A percentile compares a stretch with the other conserved stretches of the same genome.
phyloP scores from a whole-genome alignment of 495 filamentous ascomycete genomes.

The Penicillium mononematosum region DNA sequence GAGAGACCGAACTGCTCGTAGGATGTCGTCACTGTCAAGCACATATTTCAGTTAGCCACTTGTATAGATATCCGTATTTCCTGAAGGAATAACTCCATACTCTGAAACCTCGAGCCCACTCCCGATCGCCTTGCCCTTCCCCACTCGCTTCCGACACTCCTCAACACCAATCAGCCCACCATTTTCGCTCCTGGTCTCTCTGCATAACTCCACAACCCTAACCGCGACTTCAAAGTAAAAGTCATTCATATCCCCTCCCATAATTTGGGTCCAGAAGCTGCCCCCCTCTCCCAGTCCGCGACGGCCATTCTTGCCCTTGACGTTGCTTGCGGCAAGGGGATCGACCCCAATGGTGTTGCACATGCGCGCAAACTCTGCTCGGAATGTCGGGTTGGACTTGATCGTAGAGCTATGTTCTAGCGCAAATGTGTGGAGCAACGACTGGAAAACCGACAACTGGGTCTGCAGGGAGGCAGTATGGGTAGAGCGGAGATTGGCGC shows the following conservation, averaged over 20 bases:
- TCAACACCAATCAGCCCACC: slow-evolving; percentile 83
- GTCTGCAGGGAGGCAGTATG: slow-evolving; percentile 82
- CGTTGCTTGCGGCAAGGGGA: slow-evolving; percentile 73
- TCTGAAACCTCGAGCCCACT: slow-evolving; percentile 68
- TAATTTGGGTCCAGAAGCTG: slow-evolving; percentile 88
- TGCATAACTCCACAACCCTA: slow-evolving; percentile 88
- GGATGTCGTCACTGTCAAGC: slow-evolving; percentile 72
- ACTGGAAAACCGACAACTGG: slow-evolving; percentile 94
- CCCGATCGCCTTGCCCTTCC: slow-evolving; percentile 67
- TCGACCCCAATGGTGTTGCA: slow-evolving; percentile 96
- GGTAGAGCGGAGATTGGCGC: slow-evolving; percentile 72
- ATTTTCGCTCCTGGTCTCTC: slow-evolving; percentile 84
- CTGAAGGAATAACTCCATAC: slow-evolving; percentile 33
- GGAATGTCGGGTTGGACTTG: slow-evolving; percentile 89
- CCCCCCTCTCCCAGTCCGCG: slow-evolving; percentile 46
- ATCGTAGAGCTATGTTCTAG: slow-evolving; percentile 92
- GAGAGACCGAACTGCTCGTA: slow-evolving; percentile 83
- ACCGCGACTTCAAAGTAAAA: slow-evolving; percentile 98
- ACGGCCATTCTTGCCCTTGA: slow-evolving; percentile 50
- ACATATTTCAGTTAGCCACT: slow-evolving; percentile 4
- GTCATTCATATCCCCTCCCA: slow-evolving; percentile 90
- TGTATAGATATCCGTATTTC: not conserved
- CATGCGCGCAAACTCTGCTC: slow-evolving; percentile 97
- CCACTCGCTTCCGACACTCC: slow-evolving; percentile 73
- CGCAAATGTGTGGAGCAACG: slow-evolving; percentile 89